Base-by-base conservation (phyloP, 306 rosid genomes). In the Boehmeria nivea region DNA sequence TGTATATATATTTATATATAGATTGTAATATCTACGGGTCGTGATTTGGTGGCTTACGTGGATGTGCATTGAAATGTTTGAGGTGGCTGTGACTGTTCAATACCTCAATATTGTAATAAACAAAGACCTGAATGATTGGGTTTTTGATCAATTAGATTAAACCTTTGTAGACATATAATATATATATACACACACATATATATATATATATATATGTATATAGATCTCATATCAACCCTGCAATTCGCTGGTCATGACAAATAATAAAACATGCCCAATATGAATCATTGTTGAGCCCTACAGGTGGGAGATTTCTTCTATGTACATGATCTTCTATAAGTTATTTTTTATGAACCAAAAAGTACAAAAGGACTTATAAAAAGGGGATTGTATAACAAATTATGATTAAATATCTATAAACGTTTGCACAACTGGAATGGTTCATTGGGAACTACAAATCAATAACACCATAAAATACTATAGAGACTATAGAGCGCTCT, bases 361-460 rank as follows among this genome's bases (percentile, higher is more conserved):
- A 46, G 21, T 49, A 51, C 48, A 51, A 46, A 16, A 63, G 67
- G 79, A 31, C 52, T 61, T 47, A 43, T 49, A 49, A 55, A 63
- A 3, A 22, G 20, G 37, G 17, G 55, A 43, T 57, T 37, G 57
- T 59, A 27, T 51, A 43, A 72, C 52, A 43, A 57, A 50, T 42
- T 53, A 33, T 4, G 38, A 33, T 33, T 33, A 33, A n/a, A n/a
- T n/a, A 33, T 33, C 38, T 33, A 33, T 60, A 39, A 61, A 55
- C 51, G 57, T 61, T 57, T 60, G 71, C 47, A 73, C 81, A 79
- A 65, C 75, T 79, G 81, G 71, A 69, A 44, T 59, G 83, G 79
- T 76, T 74, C 72, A 64, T 77, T 68, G 83, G 80, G 73, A 77
- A 43, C 64, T 63, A 52, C 76, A 71, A 68, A 31, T 31, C 9